phyloP scores from a whole-genome alignment of 352 stramenopile species.

The Pythium chondricola region DNA sequence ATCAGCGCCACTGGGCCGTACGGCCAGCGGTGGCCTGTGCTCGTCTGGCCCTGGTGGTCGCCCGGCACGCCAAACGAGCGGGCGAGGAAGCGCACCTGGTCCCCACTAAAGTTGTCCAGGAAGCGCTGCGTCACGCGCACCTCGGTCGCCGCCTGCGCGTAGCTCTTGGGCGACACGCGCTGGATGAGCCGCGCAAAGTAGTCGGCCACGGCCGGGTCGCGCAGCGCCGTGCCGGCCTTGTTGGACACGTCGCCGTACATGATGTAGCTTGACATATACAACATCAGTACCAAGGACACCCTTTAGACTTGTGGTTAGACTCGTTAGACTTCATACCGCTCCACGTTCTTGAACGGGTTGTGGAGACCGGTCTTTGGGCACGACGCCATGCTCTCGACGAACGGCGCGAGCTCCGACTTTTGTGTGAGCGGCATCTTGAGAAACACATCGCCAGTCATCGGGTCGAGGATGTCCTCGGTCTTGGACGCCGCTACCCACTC shows the following conservation, averaged over 20 bases:
- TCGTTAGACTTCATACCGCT: conserved; percentile 84
- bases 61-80: conserved; percentile 94
- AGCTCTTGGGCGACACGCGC: conserved; percentile 96
- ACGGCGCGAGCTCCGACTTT: conserved; percentile 84
- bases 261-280: conserved; percentile 28
- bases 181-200: conserved; percentile 96
- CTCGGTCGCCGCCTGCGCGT: conserved; percentile 91
- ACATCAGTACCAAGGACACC: too few relatives aligned
- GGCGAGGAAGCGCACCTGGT: conserved; percentile 96
- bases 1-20: conserved; percentile 95
- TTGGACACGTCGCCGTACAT: conserved; percentile 78
- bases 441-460: conserved; percentile 93
- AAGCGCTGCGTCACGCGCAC: conserved; percentile 94
- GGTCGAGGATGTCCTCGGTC: conserved; percentile 88
- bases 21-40: conserved; percentile 94
- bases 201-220: conserved; percentile 88
- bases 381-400: conserved; percentile 88
- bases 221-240: conserved; percentile 77
- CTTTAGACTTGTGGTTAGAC: too few relatives aligned
- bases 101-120: conserved; percentile 96
- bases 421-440: conserved; percentile 92
- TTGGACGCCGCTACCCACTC: conserved; percentile 77
- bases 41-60: conserved; percentile 95
- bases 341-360: conserved; percentile 97
- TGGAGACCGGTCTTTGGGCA: conserved; percentile 97